Conservation (phyloP, 2,329 filamentous ascomycete genomes). For the Trichoderma cornu-damae region DNA sequence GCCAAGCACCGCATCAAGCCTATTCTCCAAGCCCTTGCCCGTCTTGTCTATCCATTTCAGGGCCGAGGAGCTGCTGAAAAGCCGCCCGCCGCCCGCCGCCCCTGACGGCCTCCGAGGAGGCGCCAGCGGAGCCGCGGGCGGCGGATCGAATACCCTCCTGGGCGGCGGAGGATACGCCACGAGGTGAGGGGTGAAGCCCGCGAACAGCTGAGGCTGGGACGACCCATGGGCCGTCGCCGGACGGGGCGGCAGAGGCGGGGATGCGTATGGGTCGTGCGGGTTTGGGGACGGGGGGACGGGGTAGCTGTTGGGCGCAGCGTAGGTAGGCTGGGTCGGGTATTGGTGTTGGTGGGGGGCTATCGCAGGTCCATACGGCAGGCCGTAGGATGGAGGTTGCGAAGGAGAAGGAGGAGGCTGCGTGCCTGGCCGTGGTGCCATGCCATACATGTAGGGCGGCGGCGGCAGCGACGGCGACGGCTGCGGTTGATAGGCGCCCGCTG, state of each 20-base stretch:
- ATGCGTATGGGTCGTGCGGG: slow-evolving; percentile 11
- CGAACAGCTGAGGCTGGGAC: slow-evolving; percentile 19
- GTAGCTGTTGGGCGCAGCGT: neutral
- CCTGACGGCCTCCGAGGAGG: slow-evolving; percentile 22
- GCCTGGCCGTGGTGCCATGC: slow-evolving; percentile 1
- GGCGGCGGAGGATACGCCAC: slow-evolving; percentile 31
- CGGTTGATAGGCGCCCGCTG: neutral
- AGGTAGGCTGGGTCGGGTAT: slow-evolving; percentile 19
- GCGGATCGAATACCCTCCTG: slow-evolving; percentile 31
- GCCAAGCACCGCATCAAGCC: slow-evolving; percentile 29
- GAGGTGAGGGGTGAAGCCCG: slow-evolving; percentile 25
- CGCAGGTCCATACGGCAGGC: slow-evolving; percentile 8
- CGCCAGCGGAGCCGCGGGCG: slow-evolving; percentile 19
- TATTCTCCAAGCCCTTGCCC: slow-evolving; percentile 33
- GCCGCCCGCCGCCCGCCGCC: slow-evolving; percentile 21
- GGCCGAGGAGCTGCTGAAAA: slow-evolving; percentile 33
- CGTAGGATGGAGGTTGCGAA: slow-evolving; percentile 12
- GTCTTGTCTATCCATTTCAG: slow-evolving; percentile 36
- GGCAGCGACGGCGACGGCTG: slow-evolving; percentile 14
- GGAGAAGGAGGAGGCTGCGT: slow-evolving; percentile 12
- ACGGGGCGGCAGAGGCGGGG: slow-evolving; percentile 29
- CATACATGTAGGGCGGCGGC: slow-evolving; percentile 12
- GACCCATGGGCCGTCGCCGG: slow-evolving; percentile 24
- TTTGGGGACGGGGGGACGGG: neutral
- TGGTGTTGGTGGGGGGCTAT: slow-evolving; percentile 12